Evolutionary conservation across 148 eudicot genomes (phyloP).

Genomic region (Suaeda aralocaspica): DNA sequence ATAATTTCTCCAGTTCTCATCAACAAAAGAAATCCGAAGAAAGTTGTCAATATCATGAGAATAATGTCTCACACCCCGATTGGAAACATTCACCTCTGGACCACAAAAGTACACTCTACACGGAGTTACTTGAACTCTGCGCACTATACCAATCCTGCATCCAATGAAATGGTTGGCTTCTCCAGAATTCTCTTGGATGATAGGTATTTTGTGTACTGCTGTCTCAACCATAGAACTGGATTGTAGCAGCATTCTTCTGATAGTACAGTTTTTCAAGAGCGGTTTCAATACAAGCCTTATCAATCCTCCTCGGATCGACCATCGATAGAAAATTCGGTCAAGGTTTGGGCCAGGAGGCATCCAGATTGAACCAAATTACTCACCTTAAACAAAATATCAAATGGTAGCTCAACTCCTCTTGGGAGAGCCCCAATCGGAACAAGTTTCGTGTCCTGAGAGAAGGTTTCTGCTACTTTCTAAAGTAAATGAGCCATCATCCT

Average conservation of each 20-base stretch:
- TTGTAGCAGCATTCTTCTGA: slow-evolving; percentile 75
- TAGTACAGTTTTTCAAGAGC: slow-evolving; percentile 56
- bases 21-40: slow-evolving; percentile 81
- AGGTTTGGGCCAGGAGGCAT: slow-evolving; percentile 68
- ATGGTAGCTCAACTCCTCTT: slow-evolving; percentile 47
- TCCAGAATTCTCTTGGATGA: slow-evolving; percentile 34
- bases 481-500: slow-evolving; percentile 35
- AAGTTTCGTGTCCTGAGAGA: slow-evolving; percentile 39
- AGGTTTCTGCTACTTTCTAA: slow-evolving; percentile 38
- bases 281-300: slow-evolving; percentile 40
- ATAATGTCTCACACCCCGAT: slow-evolving; percentile 63
- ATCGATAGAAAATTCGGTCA: slow-evolving; percentile 49
- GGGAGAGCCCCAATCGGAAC: slow-evolving; percentile 72
- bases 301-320: slow-evolving; percentile 49
- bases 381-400: slow-evolving; percentile 53
- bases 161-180: slow-evolving; percentile 46
- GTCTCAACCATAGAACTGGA: slow-evolving; percentile 57
- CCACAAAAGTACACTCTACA: slow-evolving; percentile 72
- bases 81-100: slow-evolving; percentile 84
- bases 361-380: slow-evolving; percentile 71
- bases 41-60: slow-evolving; percentile 59
- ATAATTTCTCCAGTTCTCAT: slow-evolving; percentile 68
- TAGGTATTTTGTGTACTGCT: slow-evolving; percentile 38
- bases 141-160: slow-evolving; percentile 69
- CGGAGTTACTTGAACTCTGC: slow-evolving; percentile 75